Conservation (phyloP, 1,284 basidiomycete species). For the Fomitiporia mediterranea region DNA sequence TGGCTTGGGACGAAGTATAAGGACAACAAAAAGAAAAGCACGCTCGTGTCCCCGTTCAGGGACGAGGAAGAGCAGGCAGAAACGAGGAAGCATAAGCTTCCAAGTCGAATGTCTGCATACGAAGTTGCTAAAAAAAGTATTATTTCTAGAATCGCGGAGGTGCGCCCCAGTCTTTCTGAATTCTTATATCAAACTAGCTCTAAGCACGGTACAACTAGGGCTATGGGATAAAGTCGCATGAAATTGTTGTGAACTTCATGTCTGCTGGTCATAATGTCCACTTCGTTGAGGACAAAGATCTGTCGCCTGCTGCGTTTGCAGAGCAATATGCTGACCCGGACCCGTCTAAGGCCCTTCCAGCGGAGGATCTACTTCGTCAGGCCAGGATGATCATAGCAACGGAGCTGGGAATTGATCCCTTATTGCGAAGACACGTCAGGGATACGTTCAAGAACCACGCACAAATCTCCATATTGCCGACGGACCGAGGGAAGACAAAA, state of each 20-base stretch:
- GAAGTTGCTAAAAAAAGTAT: constrained; percentile 81
- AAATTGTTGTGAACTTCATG: constrained; percentile 79
- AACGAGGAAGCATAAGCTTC: constrained; percentile 69
- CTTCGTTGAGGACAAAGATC: constrained; percentile 75
- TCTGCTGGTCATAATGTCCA: constrained; percentile 48
- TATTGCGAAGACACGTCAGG: constrained; percentile 79
- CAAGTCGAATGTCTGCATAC: constrained; percentile 83
- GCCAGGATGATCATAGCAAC: constrained; percentile 86
- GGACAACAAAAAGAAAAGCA: constrained; percentile 66
- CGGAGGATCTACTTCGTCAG: constrained; percentile 63
- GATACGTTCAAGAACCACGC: constrained; percentile 76
- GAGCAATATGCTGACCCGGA: constrained; percentile 76
- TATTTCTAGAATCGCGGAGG: constrained; percentile 72
- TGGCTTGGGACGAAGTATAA: constrained; percentile 89
- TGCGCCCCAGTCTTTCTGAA: constrained; percentile 31
- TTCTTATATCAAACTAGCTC: background rate
- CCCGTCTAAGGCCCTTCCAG: constrained; percentile 46
- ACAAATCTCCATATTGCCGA: constrained; percentile 80
- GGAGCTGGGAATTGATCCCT: constrained; percentile 91
- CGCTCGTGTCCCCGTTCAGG: constrained; percentile 57
- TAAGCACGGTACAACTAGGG: constrained; percentile 41
- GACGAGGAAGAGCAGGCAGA: constrained; percentile 58
- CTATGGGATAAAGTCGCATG: constrained; percentile 74
- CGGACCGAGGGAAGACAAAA: constrained; percentile 86
- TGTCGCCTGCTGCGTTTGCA: constrained; percentile 67